Percentiles rank a stretch among this genome's conserved stretches.
Evolutionary conservation across 2,329 filamentous ascomycete genomes (phyloP).

Genomic region (Phyllosticta citrichinensis): DNA sequence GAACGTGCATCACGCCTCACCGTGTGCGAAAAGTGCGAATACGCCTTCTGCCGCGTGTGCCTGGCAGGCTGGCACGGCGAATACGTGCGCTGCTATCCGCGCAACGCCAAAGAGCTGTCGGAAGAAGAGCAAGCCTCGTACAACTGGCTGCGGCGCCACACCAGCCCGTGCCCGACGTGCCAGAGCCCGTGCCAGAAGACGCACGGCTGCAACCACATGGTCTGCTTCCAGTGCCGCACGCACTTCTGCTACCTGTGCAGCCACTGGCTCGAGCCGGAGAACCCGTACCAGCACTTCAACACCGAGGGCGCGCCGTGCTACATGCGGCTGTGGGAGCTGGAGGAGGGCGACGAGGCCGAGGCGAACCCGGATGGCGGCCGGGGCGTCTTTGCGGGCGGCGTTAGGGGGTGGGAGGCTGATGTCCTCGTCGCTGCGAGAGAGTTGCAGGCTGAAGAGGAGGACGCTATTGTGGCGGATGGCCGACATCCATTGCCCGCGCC

Average conservation of each 20-base stretch:
- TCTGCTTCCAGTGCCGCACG: constrained; percentile 75
- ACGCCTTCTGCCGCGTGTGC: constrained; percentile 77
- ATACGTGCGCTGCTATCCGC: constrained; percentile 60
- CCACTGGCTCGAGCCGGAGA: constrained; percentile 68
- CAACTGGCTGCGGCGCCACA: constrained; percentile 72
- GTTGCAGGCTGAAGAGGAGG: constrained; percentile 20
- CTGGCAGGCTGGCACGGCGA: constrained; percentile 88
- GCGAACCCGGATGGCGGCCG: constrained; percentile 30
- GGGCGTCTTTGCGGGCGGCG: constrained; percentile 33
- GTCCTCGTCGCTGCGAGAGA: constrained; percentile 23
- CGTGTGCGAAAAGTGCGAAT: constrained; percentile 79
- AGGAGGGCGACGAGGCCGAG: constrained; percentile 62
- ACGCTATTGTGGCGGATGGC: constrained; percentile 11
- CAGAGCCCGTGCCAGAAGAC: constrained; percentile 78
- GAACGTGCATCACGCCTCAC: constrained; percentile 45
- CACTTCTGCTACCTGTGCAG: constrained; percentile 96
- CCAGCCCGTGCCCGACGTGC: constrained; percentile 84
- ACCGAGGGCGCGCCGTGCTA: constrained; percentile 58
- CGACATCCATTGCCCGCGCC: neutral
- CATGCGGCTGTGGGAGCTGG: constrained; percentile 81
- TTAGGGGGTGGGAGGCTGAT: constrained; percentile 33
- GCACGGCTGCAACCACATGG: constrained; percentile 95
- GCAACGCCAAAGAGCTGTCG: constrained; percentile 59
- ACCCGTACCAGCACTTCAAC: constrained; percentile 88
- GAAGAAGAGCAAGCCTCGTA: constrained; percentile 79